Evolutionary conservation across 306 rosid genomes (phyloP).

Genomic region (Inga laurina): DNA sequence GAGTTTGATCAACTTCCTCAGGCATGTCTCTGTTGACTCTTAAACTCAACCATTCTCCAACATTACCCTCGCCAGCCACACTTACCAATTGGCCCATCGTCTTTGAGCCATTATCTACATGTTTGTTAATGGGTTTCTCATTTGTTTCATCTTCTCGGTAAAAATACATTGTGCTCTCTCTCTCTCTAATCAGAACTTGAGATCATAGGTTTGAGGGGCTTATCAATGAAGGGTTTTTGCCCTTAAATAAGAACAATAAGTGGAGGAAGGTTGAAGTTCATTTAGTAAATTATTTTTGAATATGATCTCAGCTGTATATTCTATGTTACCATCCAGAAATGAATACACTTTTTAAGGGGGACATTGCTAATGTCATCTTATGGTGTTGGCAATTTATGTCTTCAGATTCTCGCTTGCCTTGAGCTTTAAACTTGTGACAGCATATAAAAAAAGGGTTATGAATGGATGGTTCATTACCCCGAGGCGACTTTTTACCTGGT

Average conservation of each 20-base stretch:
- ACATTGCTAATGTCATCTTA: constrained; percentile 51
- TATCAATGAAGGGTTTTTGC: constrained; percentile 14
- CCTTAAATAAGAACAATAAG: constrained; percentile 38
- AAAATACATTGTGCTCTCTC: constrained; percentile 37
- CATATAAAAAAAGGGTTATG: constrained; percentile 24
- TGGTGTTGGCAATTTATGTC: constrained; percentile 45
- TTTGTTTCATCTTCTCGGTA: constrained; percentile 22
- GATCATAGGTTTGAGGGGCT: constrained; percentile 20
- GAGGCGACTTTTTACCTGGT: constrained; percentile 29
- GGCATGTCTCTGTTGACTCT: constrained; percentile 42
- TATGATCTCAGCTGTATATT: constrained; percentile 6
- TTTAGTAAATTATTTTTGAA: not conserved
- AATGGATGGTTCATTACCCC: not conserved
- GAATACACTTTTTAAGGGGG: constrained; percentile 43
- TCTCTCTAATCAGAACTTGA: constrained; percentile 19
- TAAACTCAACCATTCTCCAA: constrained; percentile 69
- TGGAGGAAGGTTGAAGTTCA: constrained; percentile 32
- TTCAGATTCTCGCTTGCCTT: constrained; percentile 50
- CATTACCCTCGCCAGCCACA: not conserved
- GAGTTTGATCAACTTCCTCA: constrained; percentile 1
- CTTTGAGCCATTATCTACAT: constrained; percentile 21
- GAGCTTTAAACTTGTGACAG: constrained; percentile 32
- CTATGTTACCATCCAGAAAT: constrained; percentile 45
- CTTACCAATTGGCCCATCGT: not conserved
- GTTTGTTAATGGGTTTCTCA: constrained; percentile 25